These are phyloP conservation scores for Geosmithia morbida DNA, from an alignment of 2,329 filamentous ascomycete genomes.

Conservation along the genomic window DNA sequence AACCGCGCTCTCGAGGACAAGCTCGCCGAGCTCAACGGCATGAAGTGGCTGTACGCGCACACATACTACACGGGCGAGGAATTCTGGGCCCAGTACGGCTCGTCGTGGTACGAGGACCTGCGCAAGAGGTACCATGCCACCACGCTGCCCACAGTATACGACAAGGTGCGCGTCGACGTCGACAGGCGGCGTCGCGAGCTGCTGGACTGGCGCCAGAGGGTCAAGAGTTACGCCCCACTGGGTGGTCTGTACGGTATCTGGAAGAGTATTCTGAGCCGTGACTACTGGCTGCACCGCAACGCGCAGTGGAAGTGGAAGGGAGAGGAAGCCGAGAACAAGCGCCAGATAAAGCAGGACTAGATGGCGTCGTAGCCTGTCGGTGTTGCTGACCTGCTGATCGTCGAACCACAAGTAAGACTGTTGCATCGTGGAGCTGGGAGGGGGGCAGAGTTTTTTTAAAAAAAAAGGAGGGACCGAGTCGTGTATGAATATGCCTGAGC, in stretches of 20 bases:
- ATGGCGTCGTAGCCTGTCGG: too few species aligned
- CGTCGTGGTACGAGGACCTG: slow-evolving; percentile 44
- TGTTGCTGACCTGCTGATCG: too few species aligned
- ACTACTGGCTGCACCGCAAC: slow-evolving; percentile 37
- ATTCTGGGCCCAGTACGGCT: slow-evolving; percentile 53
- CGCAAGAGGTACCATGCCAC: slow-evolving; percentile 47
- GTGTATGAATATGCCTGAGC: too few species aligned
- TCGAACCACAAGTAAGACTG: neutral
- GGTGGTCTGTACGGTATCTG: slow-evolving; percentile 45
- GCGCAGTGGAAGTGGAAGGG: slow-evolving; percentile 39
- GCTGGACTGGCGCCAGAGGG: slow-evolving; percentile 21
- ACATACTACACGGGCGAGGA: slow-evolving; percentile 65
- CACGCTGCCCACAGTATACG: slow-evolving; percentile 51
- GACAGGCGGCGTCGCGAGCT: slow-evolving; percentile 24
- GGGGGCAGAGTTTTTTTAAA: too few species aligned
- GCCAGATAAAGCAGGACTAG: neutral
- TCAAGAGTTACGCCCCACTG: slow-evolving; percentile 37
- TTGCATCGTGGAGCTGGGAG: neutral
- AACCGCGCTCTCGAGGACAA: slow-evolving; percentile 61
- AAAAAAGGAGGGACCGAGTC: too few species aligned
- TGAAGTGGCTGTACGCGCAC: slow-evolving; percentile 82
- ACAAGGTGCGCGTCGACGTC: slow-evolving; percentile 50
- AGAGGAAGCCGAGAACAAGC: slow-evolving; percentile 4
- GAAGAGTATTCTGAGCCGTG: slow-evolving; percentile 41
- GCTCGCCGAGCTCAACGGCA: slow-evolving; percentile 53